Conservation (phyloP, 176 grass and related monocot genomes). For the Avena sativa region DNA sequence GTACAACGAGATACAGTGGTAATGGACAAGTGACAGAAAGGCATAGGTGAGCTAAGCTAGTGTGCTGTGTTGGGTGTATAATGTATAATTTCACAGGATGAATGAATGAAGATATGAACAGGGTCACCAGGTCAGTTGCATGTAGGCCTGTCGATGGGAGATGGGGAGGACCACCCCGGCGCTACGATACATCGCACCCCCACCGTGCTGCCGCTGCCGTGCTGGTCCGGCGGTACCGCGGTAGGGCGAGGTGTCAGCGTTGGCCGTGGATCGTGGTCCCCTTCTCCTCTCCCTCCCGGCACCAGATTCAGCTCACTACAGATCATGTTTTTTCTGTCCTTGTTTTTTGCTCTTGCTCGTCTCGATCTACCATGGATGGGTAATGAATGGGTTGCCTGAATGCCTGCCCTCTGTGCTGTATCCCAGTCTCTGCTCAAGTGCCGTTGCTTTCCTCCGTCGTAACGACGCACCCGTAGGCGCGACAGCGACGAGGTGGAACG, state of each 20-base stretch:
- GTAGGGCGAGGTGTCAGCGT: constrained; percentile 40
- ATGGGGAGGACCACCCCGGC: constrained; percentile 23
- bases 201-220: neutral
- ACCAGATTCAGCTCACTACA: constrained; percentile 38
- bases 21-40: constrained; percentile 29
- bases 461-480: neutral
- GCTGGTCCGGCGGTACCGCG: neutral
- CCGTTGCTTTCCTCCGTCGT: neutral
- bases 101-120: constrained; percentile 37
- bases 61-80: constrained; percentile 12
- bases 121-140: neutral
- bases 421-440: neutral
- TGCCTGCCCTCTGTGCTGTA: too few relatives aligned
- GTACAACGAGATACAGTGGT: constrained; percentile 22
- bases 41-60: neutral
- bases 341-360: neutral
- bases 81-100: constrained; percentile 40
- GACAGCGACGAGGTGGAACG: neutral
- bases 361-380: constrained; percentile 1
- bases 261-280: constrained; percentile 29
- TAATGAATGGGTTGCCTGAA: too few relatives aligned
- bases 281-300: neutral
- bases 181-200: constrained; percentile 14
- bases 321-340: neutral
- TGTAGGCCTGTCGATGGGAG: neutral